Base-by-base conservation (phyloP, 2,329 filamentous ascomycete genomes). In the Aspergillus thermomutatus region DNA sequence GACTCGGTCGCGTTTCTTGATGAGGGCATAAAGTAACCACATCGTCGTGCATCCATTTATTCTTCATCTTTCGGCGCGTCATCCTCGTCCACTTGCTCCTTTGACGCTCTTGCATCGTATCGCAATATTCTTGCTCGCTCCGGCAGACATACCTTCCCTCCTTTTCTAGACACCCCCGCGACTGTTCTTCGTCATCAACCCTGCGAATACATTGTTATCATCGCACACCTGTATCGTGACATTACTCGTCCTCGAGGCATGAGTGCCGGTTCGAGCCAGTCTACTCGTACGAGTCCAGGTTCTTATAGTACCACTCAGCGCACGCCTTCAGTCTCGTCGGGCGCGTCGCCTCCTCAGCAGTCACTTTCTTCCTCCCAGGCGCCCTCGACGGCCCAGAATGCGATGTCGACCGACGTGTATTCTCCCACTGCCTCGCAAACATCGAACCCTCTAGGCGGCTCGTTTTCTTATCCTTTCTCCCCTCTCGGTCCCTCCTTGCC, bases 371-470 rank as follows among this genome's bases (percentile, higher is more conserved):
- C 69, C 50, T 65, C 70, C 43, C 72, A 73, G 64, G 63, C 66
- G 64, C 65, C 75, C 52, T 66, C 70, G 57, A 71, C 67, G 66
- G 68, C 69, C 63, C 73, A 76, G 69, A 72, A 75, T 73, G 72
- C 70, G 64, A 75, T 76, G 72, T 72, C 75, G 67, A 71, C 73
- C 65, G 74, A 77, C 66, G 72, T 77, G 63, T 76, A 76, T 58
- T 73, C 66, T 58, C 70, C 72, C 46, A 66, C 68, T 57, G 66
- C 69, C 55, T 74, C 73, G 59, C 72, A 76, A 62, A 64, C 72
- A 53, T 59, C 71, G 52, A 57, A 69, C 49, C 69, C 72, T 60
- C 62, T 75, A 64, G 64, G 62, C 41, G 62, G 66, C 17, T 65
- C 73, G 25, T 76, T 76, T 53, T 64, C 69, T 53, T 71, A 72